Evolutionary conservation across 139 green algal genomes (phyloP), one percentile per base, ranked within the genome.

Genomic region (Chlamydomonas sp.): DNA sequence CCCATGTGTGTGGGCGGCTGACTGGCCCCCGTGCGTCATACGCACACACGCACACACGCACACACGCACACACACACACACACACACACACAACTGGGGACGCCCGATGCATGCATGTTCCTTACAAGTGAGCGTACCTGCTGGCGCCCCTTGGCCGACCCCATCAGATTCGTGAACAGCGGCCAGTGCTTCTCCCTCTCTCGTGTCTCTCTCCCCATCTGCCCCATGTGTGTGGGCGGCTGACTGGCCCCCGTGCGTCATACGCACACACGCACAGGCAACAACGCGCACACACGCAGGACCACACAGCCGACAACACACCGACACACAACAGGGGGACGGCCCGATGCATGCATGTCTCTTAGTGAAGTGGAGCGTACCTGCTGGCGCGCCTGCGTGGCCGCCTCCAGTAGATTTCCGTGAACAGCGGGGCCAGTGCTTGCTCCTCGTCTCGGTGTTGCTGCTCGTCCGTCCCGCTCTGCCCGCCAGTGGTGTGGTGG

Each of bases 311-410:
- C 57, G 26, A n/a, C n/a, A n/a, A 65, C n/a, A 33, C 16, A 65
- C 57, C 8, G 16, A 65, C 24, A 65, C 24, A 26, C 24, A 36
- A 13, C 20, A 20, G 8, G 26, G 24, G 8, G 20, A 28, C 47
- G 16, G 47, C 22, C 20, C 47, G 22, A 22, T n/a, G 22, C 50
- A n/a, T n/a, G n/a, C n/a, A n/a, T n/a, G n/a, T n/a, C 31, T 5
- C 50, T 28, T 28, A 8, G 10, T n/a, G 22, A 20, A 28, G 31
- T 3, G 6, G 38, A 22, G 4, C 59, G 1, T 58, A 80, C 75
- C 70, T 81, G 67, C 48, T 68, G 39, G 26, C 71, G 37, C 1
- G 31, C 29, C 60, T 81, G 77, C 33, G 50, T n/a, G n/a, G n/a
- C n/a, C n/a, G n/a, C n/a, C n/a, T n/a, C n/a, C n/a, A n/a, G n/a